These are phyloP conservation scores for Venturia carpophila DNA, from an alignment of 2,329 filamentous ascomycete species.

Conservation along the genomic window DNA sequence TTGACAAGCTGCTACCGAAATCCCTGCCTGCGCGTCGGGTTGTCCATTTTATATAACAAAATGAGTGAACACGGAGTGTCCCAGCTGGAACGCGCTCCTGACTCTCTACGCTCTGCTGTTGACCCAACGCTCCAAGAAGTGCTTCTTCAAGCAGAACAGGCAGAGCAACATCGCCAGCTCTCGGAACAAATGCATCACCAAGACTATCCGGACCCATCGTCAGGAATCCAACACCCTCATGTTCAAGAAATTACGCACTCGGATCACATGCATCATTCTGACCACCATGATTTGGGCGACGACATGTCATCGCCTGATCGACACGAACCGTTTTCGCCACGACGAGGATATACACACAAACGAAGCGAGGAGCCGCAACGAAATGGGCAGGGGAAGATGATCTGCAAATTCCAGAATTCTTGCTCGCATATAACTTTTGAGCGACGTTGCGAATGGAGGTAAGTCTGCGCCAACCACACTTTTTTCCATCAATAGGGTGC, in stretches of 20 bases:
- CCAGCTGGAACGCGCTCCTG: constrained; percentile 15
- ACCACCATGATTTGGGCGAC: constrained; percentile 6
- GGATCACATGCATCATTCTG: constrained; percentile 15
- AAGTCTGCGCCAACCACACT: constrained; percentile 38
- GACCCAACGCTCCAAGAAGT: constrained; percentile 9
- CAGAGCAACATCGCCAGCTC: constrained; percentile 6
- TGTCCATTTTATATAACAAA: not conserved
- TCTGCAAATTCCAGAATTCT: constrained; percentile 58
- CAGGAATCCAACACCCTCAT: constrained; percentile 10
- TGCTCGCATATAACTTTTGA: constrained; percentile 66
- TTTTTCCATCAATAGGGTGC: not conserved
- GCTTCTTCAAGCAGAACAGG: constrained; percentile 4
- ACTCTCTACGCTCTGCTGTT: constrained; percentile 15
- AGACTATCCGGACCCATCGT: constrained; percentile 7
- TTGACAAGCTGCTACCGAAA: not conserved
- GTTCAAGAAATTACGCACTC: constrained; percentile 6
- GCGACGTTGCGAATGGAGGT: constrained; percentile 92
- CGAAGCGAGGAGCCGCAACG: constrained; percentile 45
- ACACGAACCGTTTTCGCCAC: constrained; percentile 24
- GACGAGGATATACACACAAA: constrained; percentile 33
- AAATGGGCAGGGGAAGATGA: constrained; percentile 66
- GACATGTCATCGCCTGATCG: constrained; percentile 16
- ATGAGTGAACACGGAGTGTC: constrained; percentile 18
- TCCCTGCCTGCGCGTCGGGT: not conserved
- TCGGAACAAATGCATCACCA: constrained; percentile 11